phyloP scores from a whole-genome alignment of 345 rosid species.

The Eucalyptus marginata region DNA sequence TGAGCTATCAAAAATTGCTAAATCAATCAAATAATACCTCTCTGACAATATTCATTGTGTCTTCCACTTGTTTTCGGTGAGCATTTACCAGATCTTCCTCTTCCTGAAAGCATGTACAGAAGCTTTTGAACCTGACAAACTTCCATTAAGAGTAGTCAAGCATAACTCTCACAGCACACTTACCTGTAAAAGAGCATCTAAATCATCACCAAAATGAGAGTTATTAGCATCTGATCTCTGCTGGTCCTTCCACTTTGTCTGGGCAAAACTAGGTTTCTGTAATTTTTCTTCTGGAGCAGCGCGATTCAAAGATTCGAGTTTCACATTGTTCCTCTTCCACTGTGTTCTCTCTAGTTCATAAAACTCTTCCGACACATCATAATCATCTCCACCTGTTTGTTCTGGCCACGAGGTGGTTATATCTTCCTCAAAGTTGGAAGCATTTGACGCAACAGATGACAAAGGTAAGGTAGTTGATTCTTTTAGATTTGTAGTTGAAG shows the following conservation, averaged over 20 bases:
- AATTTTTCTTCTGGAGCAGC: slow-evolving; percentile 39
- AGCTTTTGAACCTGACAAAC: background rate
- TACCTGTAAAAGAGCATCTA: slow-evolving; percentile 76
- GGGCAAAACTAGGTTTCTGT: slow-evolving; percentile 30
- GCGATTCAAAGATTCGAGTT: slow-evolving; percentile 30
- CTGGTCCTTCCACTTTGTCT: slow-evolving; percentile 36
- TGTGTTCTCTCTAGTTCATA: slow-evolving; percentile 57
- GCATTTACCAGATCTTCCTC: slow-evolving; percentile 97
- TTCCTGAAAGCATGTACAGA: slow-evolving; percentile 38
- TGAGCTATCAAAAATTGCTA: background rate
- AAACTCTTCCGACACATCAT: slow-evolving; percentile 57
- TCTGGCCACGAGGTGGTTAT: slow-evolving; percentile 68
- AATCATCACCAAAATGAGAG: slow-evolving; percentile 59
- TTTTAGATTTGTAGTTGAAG: slow-evolving; percentile 63
- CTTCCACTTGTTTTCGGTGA: slow-evolving; percentile 89
- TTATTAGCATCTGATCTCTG: slow-evolving; percentile 41
- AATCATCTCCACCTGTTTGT: slow-evolving; percentile 61
- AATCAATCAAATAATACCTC: slow-evolving; percentile 39
- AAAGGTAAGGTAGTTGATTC: slow-evolving; percentile 64
- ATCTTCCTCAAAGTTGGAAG: slow-evolving; percentile 59
- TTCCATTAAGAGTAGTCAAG: background rate
- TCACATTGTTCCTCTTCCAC: slow-evolving; percentile 59
- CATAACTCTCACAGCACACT: background rate
- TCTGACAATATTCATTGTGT: slow-evolving; percentile 87
- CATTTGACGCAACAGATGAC: slow-evolving; percentile 45